Evolutionary conservation across 805 yeast genomes (phyloP).

Genomic region (Zygotorulaspora florentina): DNA sequence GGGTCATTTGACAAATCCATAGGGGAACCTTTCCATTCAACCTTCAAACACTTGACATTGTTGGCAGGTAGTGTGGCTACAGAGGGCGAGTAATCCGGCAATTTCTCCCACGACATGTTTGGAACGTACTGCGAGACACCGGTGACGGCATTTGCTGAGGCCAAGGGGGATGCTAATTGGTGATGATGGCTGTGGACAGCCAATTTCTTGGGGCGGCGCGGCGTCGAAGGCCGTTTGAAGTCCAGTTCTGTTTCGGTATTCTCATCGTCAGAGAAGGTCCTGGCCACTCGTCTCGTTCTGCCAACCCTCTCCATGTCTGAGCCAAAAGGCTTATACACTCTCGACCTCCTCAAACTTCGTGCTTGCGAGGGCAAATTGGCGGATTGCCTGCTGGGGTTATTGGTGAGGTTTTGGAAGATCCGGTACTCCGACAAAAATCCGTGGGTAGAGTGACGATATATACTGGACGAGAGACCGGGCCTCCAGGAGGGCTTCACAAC

Average conservation of each 20-base stretch:
- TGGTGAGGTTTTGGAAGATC: slow-evolving; percentile 12
- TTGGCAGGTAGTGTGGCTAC: slow-evolving; percentile 55
- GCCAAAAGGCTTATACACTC: slow-evolving; percentile 8
- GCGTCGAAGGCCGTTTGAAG: slow-evolving; percentile 23
- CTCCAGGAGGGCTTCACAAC: slow-evolving; percentile 22
- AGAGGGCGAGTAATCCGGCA: slow-evolving; percentile 84
- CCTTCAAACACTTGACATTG: slow-evolving; percentile 66
- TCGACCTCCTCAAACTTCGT: background rate
- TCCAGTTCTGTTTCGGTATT: slow-evolving; percentile 8
- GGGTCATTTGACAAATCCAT: slow-evolving; percentile 86
- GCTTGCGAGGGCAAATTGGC: background rate
- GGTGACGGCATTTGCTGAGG: slow-evolving; percentile 29
- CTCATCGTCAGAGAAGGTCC: slow-evolving; percentile 9
- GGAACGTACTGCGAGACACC: slow-evolving; percentile 36
- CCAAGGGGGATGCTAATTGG: slow-evolving; percentile 30
- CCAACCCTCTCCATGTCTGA: slow-evolving; percentile 18
- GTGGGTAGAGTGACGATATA: slow-evolving; percentile 16
- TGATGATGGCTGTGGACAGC: slow-evolving; percentile 16
- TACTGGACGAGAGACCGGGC: slow-evolving; percentile 14
- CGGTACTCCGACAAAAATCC: slow-evolving; percentile 27
- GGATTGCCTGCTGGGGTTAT: background rate
- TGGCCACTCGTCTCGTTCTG: slow-evolving; percentile 21
- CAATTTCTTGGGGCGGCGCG: slow-evolving; percentile 21
- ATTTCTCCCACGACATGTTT: slow-evolving; percentile 59
- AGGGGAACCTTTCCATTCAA: slow-evolving; percentile 98